Conservation (phyloP, 2,329 filamentous ascomycete genomes). For the Xylariaceae sp. region DNA sequence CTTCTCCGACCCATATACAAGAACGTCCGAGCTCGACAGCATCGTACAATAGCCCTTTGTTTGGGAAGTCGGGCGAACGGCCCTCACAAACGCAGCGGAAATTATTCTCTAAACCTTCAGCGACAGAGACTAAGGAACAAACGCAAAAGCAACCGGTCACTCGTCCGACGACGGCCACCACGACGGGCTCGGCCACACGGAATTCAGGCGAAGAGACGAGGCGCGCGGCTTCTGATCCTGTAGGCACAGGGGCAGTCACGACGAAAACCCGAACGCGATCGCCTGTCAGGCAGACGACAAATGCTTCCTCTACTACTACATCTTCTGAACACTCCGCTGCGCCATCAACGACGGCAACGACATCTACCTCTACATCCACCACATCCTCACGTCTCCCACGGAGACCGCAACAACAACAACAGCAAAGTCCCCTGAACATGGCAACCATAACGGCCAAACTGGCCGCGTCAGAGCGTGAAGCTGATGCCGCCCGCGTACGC, state of each 20-base stretch:
- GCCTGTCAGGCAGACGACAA: too few species aligned
- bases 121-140: constrained; percentile 9
- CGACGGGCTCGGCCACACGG: constrained; percentile 6
- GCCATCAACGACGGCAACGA: constrained; percentile 1
- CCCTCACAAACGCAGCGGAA: constrained; percentile 29
- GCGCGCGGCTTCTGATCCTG: constrained; percentile 7
- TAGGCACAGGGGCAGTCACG: not conserved
- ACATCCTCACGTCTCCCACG: constrained; percentile 33
- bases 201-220: constrained; percentile 16
- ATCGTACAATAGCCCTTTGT: constrained; percentile 32
- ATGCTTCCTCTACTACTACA: too few species aligned
- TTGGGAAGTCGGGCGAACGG: constrained; percentile 31
- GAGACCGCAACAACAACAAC: constrained; percentile 30
- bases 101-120: constrained; percentile 28
- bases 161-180: constrained; percentile 1
- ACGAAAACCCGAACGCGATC: too few species aligned
- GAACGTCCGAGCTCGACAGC: constrained; percentile 10
- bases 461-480: constrained; percentile 60
- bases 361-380: not conserved
- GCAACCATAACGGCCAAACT: constrained; percentile 60
- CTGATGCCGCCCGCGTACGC: constrained; percentile 58
- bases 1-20: not conserved
- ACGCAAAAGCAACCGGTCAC: constrained; percentile 10
- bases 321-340: constrained; percentile 16
- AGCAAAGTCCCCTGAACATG: constrained; percentile 58